phyloP scores from a whole-genome alignment of 805 yeast genomes.

The Starmerella roubikii region DNA sequence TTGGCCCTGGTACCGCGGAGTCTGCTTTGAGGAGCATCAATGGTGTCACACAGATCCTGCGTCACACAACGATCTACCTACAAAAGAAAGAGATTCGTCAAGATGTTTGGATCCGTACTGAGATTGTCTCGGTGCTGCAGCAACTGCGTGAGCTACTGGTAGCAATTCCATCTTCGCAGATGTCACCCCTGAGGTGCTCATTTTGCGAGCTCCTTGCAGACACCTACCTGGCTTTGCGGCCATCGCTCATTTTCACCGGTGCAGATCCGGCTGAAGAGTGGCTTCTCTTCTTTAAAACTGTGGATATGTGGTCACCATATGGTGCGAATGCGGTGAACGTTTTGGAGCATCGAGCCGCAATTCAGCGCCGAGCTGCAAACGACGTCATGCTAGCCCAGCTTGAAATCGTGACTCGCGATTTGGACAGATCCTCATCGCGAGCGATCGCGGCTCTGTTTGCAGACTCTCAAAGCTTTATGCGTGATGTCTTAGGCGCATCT shows the following conservation, averaged over 20 bases:
- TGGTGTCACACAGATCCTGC: constrained; percentile 65
- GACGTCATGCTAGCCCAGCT: constrained; percentile 26
- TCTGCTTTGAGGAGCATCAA: constrained; percentile 35
- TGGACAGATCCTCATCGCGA: constrained; percentile 59
- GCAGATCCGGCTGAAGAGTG: constrained; percentile 30
- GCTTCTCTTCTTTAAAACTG: constrained; percentile 47
- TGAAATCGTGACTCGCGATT: constrained; percentile 60
- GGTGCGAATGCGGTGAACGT: constrained; percentile 53
- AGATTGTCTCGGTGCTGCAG: constrained; percentile 32
- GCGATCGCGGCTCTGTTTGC: constrained; percentile 74
- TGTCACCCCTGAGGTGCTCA: constrained; percentile 6
- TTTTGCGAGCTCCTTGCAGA: constrained; percentile 73
- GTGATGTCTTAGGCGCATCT: constrained; percentile 44
- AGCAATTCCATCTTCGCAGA: constrained; percentile 35
- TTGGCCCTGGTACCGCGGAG: constrained; percentile 1
- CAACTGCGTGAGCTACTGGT: constrained; percentile 24
- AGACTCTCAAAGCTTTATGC: constrained; percentile 29
- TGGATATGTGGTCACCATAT: constrained; percentile 91
- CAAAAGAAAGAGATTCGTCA: constrained; percentile 36
- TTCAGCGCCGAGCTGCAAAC: constrained; percentile 25
- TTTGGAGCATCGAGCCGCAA: constrained; percentile 55
- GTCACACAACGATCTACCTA: constrained; percentile 52
- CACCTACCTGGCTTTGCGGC: constrained; percentile 34
- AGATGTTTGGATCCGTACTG: constrained; percentile 58
- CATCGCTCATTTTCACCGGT: constrained; percentile 16